Evolutionary conservation across 2,329 filamentous ascomycete species (phyloP).

Genomic region (Knoxdaviesia capensis): DNA sequence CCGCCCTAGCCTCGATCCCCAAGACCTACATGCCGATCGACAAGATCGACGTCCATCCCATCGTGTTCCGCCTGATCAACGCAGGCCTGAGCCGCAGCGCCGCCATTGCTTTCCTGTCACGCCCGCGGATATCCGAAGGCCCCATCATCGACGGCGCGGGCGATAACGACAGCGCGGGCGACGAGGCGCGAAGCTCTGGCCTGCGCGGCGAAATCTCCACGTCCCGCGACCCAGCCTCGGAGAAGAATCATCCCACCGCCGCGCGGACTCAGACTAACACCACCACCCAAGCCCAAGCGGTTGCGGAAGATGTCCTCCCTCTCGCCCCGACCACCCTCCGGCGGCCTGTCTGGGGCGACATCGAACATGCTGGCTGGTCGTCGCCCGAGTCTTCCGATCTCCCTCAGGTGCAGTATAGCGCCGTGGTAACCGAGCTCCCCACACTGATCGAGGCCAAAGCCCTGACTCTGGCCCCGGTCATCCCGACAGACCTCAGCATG

Average conservation of each 20-base stretch:
- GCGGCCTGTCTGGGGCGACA: conserved; percentile 52
- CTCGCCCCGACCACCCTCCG: conserved; percentile 13
- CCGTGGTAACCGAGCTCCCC: conserved; percentile 66
- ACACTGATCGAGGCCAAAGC: conserved; percentile 85
- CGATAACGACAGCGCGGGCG: too few species aligned
- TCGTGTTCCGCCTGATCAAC: conserved; percentile 56
- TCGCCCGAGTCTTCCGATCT: conserved; percentile 57
- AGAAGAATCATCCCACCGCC: not conserved
- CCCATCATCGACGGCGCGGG: too few species aligned
- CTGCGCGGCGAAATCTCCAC: too few species aligned
- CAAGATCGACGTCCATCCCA: conserved; percentile 58
- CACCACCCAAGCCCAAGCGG: not conserved
- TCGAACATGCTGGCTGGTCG: conserved; percentile 77
- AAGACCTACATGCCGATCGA: conserved; percentile 74
- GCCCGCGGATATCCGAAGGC: conserved; percentile 28
- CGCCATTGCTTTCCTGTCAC: conserved; percentile 57
- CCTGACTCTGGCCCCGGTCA: conserved; percentile 54
- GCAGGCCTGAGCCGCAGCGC: conserved; percentile 58
- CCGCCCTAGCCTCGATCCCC: conserved; percentile 62
- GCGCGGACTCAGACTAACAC: not conserved
- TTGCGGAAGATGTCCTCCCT: not conserved
- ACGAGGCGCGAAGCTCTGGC: too few species aligned
- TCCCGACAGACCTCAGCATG: too few species aligned
- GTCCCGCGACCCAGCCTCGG: not conserved
- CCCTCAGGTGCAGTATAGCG: conserved; percentile 63